These are phyloP conservation scores for Hemileia vastatrix DNA, from an alignment of 1,284 basidiomycete genomes.

Conservation along the genomic window DNA sequence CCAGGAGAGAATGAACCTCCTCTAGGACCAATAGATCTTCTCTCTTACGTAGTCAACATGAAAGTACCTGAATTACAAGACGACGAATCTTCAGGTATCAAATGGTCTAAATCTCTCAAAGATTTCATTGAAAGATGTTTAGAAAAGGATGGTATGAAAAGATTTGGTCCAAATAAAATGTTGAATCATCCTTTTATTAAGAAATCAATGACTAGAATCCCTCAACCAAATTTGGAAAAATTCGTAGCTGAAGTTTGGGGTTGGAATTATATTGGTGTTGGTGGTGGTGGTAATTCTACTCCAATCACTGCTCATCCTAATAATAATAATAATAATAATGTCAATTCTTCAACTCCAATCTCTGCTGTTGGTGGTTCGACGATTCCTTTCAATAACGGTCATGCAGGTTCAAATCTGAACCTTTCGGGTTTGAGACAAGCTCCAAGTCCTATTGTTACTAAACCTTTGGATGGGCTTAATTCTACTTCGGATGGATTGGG, in stretches of 20 bases:
- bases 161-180: conserved; percentile 78
- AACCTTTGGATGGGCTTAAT: background rate
- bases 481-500: background rate
- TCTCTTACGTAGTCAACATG: conserved; percentile 81
- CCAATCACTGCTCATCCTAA: background rate
- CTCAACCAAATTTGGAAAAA: conserved; percentile 64
- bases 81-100: conserved; percentile 48
- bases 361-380: background rate
- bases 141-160: conserved; percentile 48
- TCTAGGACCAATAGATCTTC: conserved; percentile 77
- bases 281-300: background rate
- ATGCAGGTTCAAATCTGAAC: background rate
- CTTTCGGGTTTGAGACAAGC: background rate
- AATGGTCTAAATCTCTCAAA: conserved; percentile 78
- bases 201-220: conserved; percentile 63
- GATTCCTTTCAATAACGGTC: background rate
- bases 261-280: too few relatives aligned
- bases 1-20: conserved; percentile 59
- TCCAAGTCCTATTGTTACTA: background rate
- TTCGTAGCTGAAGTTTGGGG: conserved; percentile 86
- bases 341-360: background rate
- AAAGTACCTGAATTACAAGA: conserved; percentile 66
- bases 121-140: conserved; percentile 83
- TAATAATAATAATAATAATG: background rate
- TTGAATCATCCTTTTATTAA: conserved; percentile 77